Percentiles rank a stretch among this genome's conserved stretches.
Conservation (phyloP, 2,329 filamentous ascomycete species). For the Neonectria punicea region DNA sequence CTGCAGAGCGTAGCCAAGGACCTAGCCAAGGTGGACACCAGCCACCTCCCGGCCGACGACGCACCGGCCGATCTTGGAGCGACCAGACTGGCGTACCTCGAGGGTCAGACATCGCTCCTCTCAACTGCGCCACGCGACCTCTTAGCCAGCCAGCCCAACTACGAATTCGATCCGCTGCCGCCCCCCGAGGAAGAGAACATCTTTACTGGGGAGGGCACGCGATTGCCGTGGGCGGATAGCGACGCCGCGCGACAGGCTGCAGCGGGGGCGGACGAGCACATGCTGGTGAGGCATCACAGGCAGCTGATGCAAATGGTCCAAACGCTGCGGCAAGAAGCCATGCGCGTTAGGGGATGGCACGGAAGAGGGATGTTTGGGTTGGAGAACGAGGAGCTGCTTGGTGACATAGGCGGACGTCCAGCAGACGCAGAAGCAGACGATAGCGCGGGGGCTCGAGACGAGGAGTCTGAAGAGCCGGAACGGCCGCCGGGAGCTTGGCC, state of each 20-base stretch:
- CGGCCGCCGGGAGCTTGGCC: slow-evolving; percentile 50
- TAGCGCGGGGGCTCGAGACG: slow-evolving; percentile 21
- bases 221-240: slow-evolving; percentile 12
- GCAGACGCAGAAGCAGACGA: slow-evolving; percentile 11
- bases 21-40: slow-evolving; percentile 55
- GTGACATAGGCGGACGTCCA: background rate
- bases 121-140: slow-evolving; percentile 73
- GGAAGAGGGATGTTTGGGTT: slow-evolving; percentile 41
- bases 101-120: slow-evolving; percentile 78
- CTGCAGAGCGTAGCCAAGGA: slow-evolving; percentile 76
- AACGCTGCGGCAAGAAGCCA: too few species aligned
- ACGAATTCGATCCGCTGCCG: slow-evolving; percentile 85
- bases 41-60: slow-evolving; percentile 52
- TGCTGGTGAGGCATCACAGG: too few species aligned
- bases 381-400: background rate
- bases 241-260: too few species aligned
- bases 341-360: slow-evolving; percentile 35
- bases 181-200: slow-evolving; percentile 67
- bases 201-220: slow-evolving; percentile 38
- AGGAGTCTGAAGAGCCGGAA: slow-evolving; percentile 22
- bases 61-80: slow-evolving; percentile 59
- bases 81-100: slow-evolving; percentile 81
- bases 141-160: slow-evolving; percentile 72
- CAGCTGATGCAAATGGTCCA: too few species aligned
- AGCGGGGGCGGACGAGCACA: too few species aligned